Evolutionary conservation across 768 basidiomycete species (phyloP), one percentile per base, ranked within the genome.

Genomic region (Suillus fuscotomentosus): DNA sequence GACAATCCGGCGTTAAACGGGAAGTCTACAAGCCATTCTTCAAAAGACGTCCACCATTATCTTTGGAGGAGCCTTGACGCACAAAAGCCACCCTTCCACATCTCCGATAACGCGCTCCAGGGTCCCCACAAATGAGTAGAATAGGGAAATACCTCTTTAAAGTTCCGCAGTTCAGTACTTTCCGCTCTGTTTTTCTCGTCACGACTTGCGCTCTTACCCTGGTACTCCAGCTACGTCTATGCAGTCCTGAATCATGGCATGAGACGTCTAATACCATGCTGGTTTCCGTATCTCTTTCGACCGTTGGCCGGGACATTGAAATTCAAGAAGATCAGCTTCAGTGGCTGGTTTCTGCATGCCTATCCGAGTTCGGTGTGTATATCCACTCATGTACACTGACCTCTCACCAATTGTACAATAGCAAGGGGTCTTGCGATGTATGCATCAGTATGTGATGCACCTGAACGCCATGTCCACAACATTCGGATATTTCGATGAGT

Each of bases 261-360:
- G 8, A 38, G 36, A 10, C 36, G 5, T 10, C 36, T 6, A 10
- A 38, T 38, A 38, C 9, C 36, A 38, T 38, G 36, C 5, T 6
- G 36, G 36, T 38, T 38, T 38, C 36, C 10, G 36, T 38, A 38
- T 38, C 9, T 38, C 36, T 31, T 31, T 1, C 31, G 31, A 31
- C 5, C 5, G 0, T 31, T 8, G 79, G 79, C 53, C 72, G 71
- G 8, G 82, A 84, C 41, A 76, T 88, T 61, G 60, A 77, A 27
- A 79, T 86, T 5, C 68, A 75, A 24, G 79, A 85, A 59, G 73
- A 78, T 48, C 74, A 81, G 41, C 75, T 24, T 86, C 84, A 31
- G 31, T 90, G 88, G 88, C 75, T 88, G 24, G 72, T 81, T 24
- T 86, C 84, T 34, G 86, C 85, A 3, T 89, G n/a, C 84, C 69